These are phyloP conservation scores for Uncinocarpus reesii DNA, from an alignment of 2,329 filamentous ascomycete species.

Conservation along the genomic window DNA sequence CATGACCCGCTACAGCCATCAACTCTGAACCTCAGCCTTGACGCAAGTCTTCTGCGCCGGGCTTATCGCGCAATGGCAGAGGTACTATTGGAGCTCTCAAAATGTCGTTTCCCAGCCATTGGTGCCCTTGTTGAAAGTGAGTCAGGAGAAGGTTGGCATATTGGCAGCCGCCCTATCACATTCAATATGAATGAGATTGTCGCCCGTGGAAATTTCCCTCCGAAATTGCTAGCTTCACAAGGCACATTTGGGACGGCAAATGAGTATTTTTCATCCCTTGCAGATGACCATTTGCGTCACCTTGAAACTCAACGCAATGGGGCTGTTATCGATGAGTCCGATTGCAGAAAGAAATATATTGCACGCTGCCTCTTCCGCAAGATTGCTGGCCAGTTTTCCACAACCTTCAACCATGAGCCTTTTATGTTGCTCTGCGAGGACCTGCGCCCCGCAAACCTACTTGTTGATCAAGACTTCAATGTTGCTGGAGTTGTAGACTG, in stretches of 20 bases:
- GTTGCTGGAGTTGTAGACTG: slow-evolving; percentile 23
- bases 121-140: slow-evolving; percentile 17
- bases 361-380: slow-evolving; percentile 36
- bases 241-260: slow-evolving; percentile 4
- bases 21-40: slow-evolving; percentile 15
- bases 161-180: slow-evolving; percentile 11
- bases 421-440: slow-evolving; percentile 27
- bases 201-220: slow-evolving; percentile 12
- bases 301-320: slow-evolving; percentile 38
- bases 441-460: slow-evolving; percentile 22
- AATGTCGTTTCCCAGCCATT: slow-evolving; percentile 16
- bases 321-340: slow-evolving; percentile 28
- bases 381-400: slow-evolving; percentile 20
- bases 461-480: slow-evolving; percentile 20
- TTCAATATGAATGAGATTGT: slow-evolving; percentile 16
- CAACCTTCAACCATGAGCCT: slow-evolving; percentile 19
- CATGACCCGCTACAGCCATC: neutral
- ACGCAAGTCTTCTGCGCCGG: slow-evolving; percentile 6
- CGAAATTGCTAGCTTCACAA: neutral
- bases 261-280: slow-evolving; percentile 12
- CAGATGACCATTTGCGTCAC: slow-evolving; percentile 18
- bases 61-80: slow-evolving; percentile 18
- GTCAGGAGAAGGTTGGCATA: slow-evolving; percentile 16
- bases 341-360: slow-evolving; percentile 38
- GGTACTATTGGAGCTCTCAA: slow-evolving; percentile 16